Evolutionary conservation across 2,329 filamentous ascomycete genomes (phyloP), one percentile per base, ranked within the genome.

Genomic region (Cladorrhinum sp.): DNA sequence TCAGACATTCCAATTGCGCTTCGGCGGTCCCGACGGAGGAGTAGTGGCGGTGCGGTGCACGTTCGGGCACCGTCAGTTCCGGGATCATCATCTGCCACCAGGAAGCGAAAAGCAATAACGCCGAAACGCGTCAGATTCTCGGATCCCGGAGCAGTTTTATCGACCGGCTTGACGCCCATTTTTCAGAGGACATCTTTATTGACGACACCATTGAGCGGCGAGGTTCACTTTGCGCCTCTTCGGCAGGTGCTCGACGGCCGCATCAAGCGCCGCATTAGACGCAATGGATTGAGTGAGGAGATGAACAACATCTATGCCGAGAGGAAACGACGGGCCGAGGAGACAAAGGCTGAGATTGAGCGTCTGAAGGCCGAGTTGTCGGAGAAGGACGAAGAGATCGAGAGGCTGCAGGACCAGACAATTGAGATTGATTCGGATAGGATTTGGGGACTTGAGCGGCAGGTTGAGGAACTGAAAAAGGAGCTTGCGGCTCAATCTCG

Each of bases 131-230:
- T 86, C 21, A 81, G 84, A 39, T 86, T 86, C 72, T 87, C 85
- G 0, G 83, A 86, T 46, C 82, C 83, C 8, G 83, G 81, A 0
- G 75, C 76, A 61, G 36, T 67, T 18, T 62, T 79, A 2, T 83
- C 79, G 1, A 85, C 80, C 0, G 84, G 85, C 1, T 71, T 87
- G 26, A 87, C 85, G 1, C 85, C 85, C 1, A 82, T 86, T 74
- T 73, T 87, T 49, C 76, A 76, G 39, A 80, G 83, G 20, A 77
- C 84, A 0, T 77, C 46, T 16, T 12, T 26, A 21, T 9, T 16
- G 2, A 42, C 46, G 2, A 42, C 46, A 54, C 59, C 59, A 36
- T 61, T 71, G 65, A 72, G 73, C 58, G 74, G 75, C 48, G 72
- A 79, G 66, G 62, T 81, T 58, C 73, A 77, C 60, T 80, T 85